Percentiles rank a stretch among this genome's conserved stretches.
Conservation (phyloP, 805 yeast genomes). For the Grigorovia transvaalensis region DNA sequence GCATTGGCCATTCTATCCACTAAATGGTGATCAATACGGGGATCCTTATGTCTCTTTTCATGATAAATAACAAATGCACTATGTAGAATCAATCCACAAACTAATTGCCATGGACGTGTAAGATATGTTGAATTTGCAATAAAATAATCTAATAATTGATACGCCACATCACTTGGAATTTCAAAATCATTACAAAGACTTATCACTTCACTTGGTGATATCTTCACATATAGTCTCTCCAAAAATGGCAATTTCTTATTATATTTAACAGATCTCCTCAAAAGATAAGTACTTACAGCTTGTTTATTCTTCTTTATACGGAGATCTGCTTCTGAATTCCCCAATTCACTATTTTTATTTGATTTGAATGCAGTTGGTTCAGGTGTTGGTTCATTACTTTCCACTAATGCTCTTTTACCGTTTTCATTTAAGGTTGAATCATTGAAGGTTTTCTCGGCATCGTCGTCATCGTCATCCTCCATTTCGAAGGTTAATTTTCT, state of each 20-base stretch:
- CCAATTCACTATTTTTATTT: not conserved
- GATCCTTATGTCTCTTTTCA: conserved; percentile 33
- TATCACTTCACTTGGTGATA: conserved; percentile 35
- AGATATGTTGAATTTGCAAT: conserved; percentile 41
- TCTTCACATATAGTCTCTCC: conserved; percentile 23
- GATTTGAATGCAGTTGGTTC: not conserved
- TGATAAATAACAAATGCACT: conserved; percentile 48
- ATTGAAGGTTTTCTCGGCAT: not conserved
- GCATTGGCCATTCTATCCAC: conserved; percentile 40
- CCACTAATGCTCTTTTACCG: not conserved
- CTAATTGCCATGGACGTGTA: conserved; percentile 56
- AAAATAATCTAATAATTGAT: conserved; percentile 41
- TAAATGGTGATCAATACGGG: conserved; percentile 41
- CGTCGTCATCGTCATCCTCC: conserved; percentile 12
- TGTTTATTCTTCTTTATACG: not conserved
- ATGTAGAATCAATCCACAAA: conserved; percentile 55
- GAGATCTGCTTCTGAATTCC: not conserved
- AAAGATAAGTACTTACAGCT: not conserved
- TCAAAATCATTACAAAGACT: conserved; percentile 53
- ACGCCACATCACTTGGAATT: conserved; percentile 44
- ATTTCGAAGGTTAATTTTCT: conserved; percentile 28
- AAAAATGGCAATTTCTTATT: conserved; percentile 6
- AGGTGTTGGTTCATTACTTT: not conserved
- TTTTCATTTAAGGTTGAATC: not conserved
- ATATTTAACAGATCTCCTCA: conserved; percentile 4